Conservation (phyloP, 352 stramenopile species). For the Pythium folliculosum region DNA sequence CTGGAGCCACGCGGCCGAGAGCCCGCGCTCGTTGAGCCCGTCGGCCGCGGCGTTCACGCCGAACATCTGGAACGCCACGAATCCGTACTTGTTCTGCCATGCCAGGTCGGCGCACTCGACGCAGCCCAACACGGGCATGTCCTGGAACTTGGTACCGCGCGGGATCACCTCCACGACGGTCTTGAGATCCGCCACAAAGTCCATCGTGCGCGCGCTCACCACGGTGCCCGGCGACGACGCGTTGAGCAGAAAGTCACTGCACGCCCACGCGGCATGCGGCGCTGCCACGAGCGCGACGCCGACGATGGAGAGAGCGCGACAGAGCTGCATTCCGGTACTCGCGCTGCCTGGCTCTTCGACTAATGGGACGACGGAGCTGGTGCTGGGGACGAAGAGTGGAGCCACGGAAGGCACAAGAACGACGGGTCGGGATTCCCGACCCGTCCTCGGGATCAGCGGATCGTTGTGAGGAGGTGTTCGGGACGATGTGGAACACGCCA, state of each 20-base stretch:
- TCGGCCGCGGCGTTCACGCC: conserved; percentile 36
- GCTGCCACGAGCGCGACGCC: not conserved
- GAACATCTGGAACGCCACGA: conserved; percentile 39
- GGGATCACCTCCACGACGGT: conserved; percentile 38
- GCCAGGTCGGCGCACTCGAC: conserved; percentile 31
- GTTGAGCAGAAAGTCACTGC: conserved; percentile 69
- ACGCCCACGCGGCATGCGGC: conserved; percentile 11
- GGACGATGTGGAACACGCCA: no score
- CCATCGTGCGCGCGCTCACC: conserved; percentile 39
- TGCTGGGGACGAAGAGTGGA: no score
- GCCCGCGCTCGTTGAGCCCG: conserved; percentile 36
- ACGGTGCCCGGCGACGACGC: conserved; percentile 16
- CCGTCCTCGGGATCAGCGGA: no score
- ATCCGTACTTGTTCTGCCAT: conserved; percentile 38
- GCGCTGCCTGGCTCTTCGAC: no score
- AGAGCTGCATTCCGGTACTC: not conserved
- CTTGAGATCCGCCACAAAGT: conserved; percentile 36
- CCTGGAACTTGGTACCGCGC: conserved; percentile 33
- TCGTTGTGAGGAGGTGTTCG: no score
- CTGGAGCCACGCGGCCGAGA: conserved; percentile 37
- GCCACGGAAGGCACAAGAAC: no score
- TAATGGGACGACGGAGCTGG: no score
- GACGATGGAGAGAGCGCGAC: not conserved
- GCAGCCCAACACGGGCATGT: conserved; percentile 32
- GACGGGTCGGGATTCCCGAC: no score